Evolutionary conservation across 2,329 filamentous ascomycete species (phyloP).

Genomic region (Dryadomyces quercivorus): DNA sequence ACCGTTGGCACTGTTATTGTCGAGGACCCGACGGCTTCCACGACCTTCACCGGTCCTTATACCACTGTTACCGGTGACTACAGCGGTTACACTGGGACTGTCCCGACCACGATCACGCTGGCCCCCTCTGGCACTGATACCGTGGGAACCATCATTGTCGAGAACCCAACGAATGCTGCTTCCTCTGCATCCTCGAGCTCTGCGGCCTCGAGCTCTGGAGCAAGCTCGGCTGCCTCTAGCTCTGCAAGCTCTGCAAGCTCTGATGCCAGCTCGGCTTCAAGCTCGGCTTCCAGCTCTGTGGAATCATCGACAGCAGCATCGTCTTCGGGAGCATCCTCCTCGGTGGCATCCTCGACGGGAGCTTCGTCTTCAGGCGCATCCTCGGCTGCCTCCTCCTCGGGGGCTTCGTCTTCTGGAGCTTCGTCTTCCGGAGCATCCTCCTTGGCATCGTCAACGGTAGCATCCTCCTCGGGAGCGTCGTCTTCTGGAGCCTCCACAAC

Average conservation of each 20-base stretch:
- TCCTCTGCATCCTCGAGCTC: background rate
- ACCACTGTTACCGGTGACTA: slow-evolving; percentile 2
- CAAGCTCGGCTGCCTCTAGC: background rate
- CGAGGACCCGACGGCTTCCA: background rate
- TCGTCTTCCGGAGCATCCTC: background rate
- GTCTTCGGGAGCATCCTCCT: background rate
- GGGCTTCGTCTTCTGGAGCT: background rate
- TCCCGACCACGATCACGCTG: slow-evolving; percentile 1
- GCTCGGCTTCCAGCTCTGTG: background rate
- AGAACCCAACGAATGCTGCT: slow-evolving; percentile 2
- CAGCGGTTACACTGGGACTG: slow-evolving; percentile 2
- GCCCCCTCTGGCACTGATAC: slow-evolving; percentile 38
- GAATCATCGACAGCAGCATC: background rate
- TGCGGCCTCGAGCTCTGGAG: background rate
- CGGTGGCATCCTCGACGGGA: background rate
- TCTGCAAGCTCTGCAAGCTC: background rate
- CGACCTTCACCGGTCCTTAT: slow-evolving; percentile 4
- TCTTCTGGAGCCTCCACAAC: background rate
- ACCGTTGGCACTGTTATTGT: slow-evolving; percentile 5
- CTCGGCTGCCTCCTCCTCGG: background rate
- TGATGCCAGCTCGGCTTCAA: background rate
- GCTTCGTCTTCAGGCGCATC: background rate
- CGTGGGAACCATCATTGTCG: slow-evolving; percentile 14
- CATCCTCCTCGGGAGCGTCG: background rate
- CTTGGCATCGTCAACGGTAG: background rate